Percentiles rank a stretch among this genome's conserved stretches.
phyloP scores from a whole-genome alignment of 73 alveolate species.

The Paramecium biaurelia region DNA sequence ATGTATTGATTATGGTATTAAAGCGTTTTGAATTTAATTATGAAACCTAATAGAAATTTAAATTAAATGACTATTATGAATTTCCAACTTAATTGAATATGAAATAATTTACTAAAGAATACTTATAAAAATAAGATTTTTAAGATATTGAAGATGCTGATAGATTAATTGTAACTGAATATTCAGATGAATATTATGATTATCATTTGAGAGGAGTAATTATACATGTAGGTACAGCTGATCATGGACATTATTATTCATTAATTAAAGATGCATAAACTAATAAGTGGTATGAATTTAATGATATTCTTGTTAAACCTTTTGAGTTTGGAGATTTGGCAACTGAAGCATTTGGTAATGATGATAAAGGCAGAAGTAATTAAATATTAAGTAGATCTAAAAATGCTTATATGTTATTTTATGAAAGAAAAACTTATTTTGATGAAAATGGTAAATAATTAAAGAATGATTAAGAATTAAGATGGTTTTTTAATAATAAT shows the following conservation, averaged over 20 bases:
- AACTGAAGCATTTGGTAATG: conserved; percentile 93
- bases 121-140: conserved; percentile 69
- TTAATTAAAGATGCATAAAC: conserved; percentile 65
- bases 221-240: conserved; percentile 95
- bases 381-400: conserved; percentile 68
- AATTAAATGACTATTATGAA: conserved; percentile 95
- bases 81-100: conserved; percentile 90
- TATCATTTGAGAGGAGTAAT: conserved; percentile 91
- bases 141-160: conserved; percentile 49
- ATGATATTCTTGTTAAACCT: conserved; percentile 72
- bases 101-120: conserved; percentile 89
- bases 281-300: conserved; percentile 69
- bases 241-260: conserved; percentile 94
- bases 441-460: conserved; percentile 61
- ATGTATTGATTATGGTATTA: conserved; percentile 83
- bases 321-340: conserved; percentile 81
- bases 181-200: conserved; percentile 79
- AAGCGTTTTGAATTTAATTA: conserved; percentile 91
- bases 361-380: conserved; percentile 61
- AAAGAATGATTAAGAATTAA: conserved; percentile 43
- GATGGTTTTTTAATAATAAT: conserved; percentile 16
- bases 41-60: conserved; percentile 81
- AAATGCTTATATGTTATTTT: conserved; percentile 94
- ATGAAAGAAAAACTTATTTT: conserved; percentile 79
- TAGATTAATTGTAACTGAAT: conserved; percentile 29